These are phyloP conservation scores for Pisolithus albus DNA, from an alignment of 768 basidiomycete genomes.

Conservation along the genomic window DNA sequence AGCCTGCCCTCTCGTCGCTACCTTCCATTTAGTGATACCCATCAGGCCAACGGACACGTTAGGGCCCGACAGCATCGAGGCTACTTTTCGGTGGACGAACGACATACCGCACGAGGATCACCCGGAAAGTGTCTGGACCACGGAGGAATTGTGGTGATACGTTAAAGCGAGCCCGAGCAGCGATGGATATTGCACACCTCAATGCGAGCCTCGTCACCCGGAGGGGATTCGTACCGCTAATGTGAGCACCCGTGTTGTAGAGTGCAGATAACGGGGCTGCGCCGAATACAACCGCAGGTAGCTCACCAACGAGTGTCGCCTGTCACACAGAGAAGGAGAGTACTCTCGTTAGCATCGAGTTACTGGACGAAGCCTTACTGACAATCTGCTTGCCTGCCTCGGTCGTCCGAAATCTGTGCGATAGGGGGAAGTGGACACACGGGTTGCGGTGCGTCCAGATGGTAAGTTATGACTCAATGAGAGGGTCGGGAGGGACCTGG, in stretches of 20 bases:
- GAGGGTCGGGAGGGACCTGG: not conserved
- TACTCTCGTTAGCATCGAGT: not conserved
- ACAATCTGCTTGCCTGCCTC: conserved; percentile 30
- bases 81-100: conserved; percentile 35
- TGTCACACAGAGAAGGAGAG: conserved; percentile 14
- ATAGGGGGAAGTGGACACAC: conserved; percentile 33
- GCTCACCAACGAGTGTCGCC: conserved; percentile 24
- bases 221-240: conserved; percentile 51
- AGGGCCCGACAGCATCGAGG: conserved; percentile 56
- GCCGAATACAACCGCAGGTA: conserved; percentile 59
- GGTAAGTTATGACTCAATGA: not conserved
- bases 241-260: conserved; percentile 57
- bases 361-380: conserved; percentile 5
- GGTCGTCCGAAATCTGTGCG: conserved; percentile 37
- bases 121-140: conserved; percentile 4
- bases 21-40: conserved; percentile 75
- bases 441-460: conserved; percentile 37
- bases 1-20: not conserved
- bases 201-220: conserved; percentile 69
- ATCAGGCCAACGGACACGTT: conserved; percentile 54
- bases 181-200: conserved; percentile 39
- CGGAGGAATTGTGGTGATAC: too few species aligned
- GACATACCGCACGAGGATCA: not conserved
- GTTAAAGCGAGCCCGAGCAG: too few species aligned
- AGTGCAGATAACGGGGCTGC: conserved; percentile 61